These are phyloP conservation scores for Myxozyma geophila DNA, from an alignment of 805 yeast species.

Conservation along the genomic window DNA sequence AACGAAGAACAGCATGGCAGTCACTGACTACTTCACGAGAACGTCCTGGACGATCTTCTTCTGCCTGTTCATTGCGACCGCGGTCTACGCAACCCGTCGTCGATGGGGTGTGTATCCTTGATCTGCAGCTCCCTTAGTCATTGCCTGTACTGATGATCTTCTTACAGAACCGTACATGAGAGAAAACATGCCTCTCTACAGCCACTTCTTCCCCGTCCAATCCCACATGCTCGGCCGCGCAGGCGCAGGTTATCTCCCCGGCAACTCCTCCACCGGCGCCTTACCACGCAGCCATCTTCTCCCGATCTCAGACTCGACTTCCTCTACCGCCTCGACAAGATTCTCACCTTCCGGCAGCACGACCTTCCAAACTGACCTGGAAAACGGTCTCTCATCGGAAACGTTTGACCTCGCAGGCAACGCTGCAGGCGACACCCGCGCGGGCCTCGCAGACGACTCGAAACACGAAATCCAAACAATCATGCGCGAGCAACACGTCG, in stretches of 20 bases:
- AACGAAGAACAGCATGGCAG: slow-evolving; percentile 4
- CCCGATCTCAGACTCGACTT: slow-evolving; percentile 13
- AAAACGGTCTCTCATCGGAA: slow-evolving; percentile 62
- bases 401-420: slow-evolving; percentile 58
- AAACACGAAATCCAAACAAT: slow-evolving; percentile 56
- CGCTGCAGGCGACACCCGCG: slow-evolving; percentile 56
- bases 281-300: slow-evolving; percentile 20
- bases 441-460: slow-evolving; percentile 63
- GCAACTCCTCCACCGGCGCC: slow-evolving; percentile 30
- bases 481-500: slow-evolving; percentile 57
- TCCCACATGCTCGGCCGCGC: slow-evolving; percentile 25
- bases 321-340: slow-evolving; percentile 8
- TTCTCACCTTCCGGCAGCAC: background rate
- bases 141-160: background rate
- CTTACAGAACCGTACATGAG: slow-evolving; percentile 22
- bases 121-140: background rate
- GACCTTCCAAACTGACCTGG: slow-evolving; percentile 54
- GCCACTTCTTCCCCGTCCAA: slow-evolving; percentile 5
- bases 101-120: slow-evolving; percentile 26
- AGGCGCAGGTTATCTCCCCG: slow-evolving; percentile 33
- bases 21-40: slow-evolving; percentile 15
- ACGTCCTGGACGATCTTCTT: slow-evolving; percentile 25
- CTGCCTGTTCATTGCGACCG: slow-evolving; percentile 17
- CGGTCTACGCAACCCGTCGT: slow-evolving; percentile 27
- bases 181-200: slow-evolving; percentile 17